Base-by-base conservation (phyloP, 768 basidiomycete species). In the Termitomyces sp. region DNA sequence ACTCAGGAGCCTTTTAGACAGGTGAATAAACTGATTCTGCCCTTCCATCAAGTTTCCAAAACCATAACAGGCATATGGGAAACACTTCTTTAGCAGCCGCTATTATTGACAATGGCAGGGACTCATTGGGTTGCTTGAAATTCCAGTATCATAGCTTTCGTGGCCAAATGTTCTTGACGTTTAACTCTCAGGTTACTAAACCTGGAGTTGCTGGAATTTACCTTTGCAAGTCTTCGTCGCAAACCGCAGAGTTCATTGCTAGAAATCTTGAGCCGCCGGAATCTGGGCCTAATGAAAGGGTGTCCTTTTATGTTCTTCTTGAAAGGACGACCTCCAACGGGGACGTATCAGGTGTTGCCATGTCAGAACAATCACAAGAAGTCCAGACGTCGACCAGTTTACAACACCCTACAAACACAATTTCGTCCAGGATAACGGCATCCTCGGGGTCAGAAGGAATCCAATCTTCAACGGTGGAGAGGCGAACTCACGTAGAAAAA, bases 151-250 rank as follows among this genome's bases (percentile, higher is more conserved):
- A 55, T 17, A 43, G n/a, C n/a, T 29, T n/a, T 3, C 54, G 11
- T 55, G 59, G 59, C 20, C 20, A 37, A 15, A 60, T 60, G 40
- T 60, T 29, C 36, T 32, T 52, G 31, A 36, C 45, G 20, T 60
- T 45, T 17, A n/a, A 60, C 25, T 14, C 45, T 36, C 20, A 46
- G 4, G 43, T 32, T 25, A 60, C 37, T 31, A 29, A 12, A 54
- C 15, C 53, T 38, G 53, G 53, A 54, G 1, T 11, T 54, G 53
- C 10, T 31, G 5, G 8, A 7, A 40, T 55, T 17, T 12, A 11
- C 10, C 31, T 55, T 6, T 20, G 42, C 17, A 43, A 32, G n/a
- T 55, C 40, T 31, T 43, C 15, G 5, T 5, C 11, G 31, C 25
- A 6, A 31, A 55, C 54, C 0, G 54, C 31, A 43, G 15, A 32